A percentile compares a stretch with the other conserved stretches of the same genome.
phyloP scores from a whole-genome alignment of 257 asterid species.

The Galeopsis tetrahit region DNA sequence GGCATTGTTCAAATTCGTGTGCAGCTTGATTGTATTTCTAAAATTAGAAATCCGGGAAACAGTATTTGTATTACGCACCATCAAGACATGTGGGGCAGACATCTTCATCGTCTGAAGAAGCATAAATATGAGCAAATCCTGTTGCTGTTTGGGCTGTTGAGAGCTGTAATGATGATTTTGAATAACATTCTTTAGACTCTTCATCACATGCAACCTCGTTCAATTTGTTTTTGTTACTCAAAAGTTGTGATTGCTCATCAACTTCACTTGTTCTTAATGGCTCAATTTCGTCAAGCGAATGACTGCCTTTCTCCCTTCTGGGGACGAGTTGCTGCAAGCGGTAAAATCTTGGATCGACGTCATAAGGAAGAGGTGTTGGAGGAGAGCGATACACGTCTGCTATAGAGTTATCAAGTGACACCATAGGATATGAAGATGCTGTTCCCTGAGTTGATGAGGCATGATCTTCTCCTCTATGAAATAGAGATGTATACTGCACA shows the following conservation, averaged over 20 bases:
- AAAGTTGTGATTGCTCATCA: slow-evolving; percentile 63
- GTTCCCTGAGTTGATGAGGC: slow-evolving; percentile 62
- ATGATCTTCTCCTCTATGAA: slow-evolving; percentile 69
- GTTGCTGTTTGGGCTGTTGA: slow-evolving; percentile 51
- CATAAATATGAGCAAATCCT: slow-evolving; percentile 69
- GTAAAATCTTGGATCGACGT: slow-evolving; percentile 75
- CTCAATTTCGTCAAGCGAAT: slow-evolving; percentile 72
- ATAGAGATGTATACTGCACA: slow-evolving; percentile 74
- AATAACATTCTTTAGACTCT: slow-evolving; percentile 61
- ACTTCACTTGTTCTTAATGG: slow-evolving; percentile 71
- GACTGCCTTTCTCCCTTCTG: slow-evolving; percentile 84
- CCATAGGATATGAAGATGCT: slow-evolving; percentile 57
- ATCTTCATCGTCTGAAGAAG: slow-evolving; percentile 86
- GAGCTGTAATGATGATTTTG: slow-evolving; percentile 55
- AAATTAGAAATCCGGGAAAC: slow-evolving; percentile 1
- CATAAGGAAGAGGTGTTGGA: slow-evolving; percentile 95
- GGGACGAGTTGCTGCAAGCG: slow-evolving; percentile 67
- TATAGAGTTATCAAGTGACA: slow-evolving; percentile 72
- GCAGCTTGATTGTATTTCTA: background rate
- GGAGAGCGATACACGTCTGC: slow-evolving; percentile 86
- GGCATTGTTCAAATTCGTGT: background rate
- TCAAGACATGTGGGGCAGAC: slow-evolving; percentile 98
- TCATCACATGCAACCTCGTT: slow-evolving; percentile 55
- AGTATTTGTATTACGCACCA: slow-evolving; percentile 48
- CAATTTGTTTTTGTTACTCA: slow-evolving; percentile 64